Evolutionary conservation across 495 filamentous ascomycete species (phyloP), one percentile per base, ranked within the genome.

Genomic region (Recurvomyces mirabilis): DNA sequence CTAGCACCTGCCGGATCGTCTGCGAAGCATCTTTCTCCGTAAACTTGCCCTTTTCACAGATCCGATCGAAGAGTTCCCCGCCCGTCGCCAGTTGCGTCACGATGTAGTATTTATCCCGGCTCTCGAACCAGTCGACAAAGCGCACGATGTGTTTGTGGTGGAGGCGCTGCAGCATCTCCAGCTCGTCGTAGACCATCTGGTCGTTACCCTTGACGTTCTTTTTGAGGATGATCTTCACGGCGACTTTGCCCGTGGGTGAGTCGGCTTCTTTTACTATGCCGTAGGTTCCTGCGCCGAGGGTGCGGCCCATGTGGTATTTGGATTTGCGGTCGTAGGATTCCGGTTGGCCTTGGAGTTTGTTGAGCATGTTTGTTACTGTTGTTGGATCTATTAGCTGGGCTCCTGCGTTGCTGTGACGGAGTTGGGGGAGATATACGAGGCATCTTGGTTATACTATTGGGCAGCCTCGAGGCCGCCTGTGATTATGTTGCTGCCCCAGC

Each of bases 81-180:
- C 91, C 91, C 4, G 85, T 93, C 32, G 93, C 93, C 21, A 99
- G 72, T 62, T 99, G 82, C 30, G 91, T 99, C 59, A 99, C 89
- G 54, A 99, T 99, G 64, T 99, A 99, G 68, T 94, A 99, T 70
- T 99, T 99, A 69, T 99, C 91, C 57, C 86, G 86, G 34, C 89
- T 95, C 67, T 99, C 91, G 57, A 99, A 99, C 91, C 91, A 99
- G 64, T 99, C 91, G 54, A 88, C 83, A 58, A 99, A 99, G 47
- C 82, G 80, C 63, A 99, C 93, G 59, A 99, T 99, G 65, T 96
- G 84, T 21, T 85, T 84, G 62, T 99, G 93, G 52, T 88, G 73
- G 54, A 99, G 75, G 26, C 73, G 69, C 66, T 93, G 86, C 52
- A 99, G 70, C 74, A 99, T 81, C 43, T 85, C 74, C 56, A 99